These are phyloP conservation scores for Leccinum fuscescens DNA, from an alignment of 1,284 basidiomycete genomes.

Conservation along the genomic window DNA sequence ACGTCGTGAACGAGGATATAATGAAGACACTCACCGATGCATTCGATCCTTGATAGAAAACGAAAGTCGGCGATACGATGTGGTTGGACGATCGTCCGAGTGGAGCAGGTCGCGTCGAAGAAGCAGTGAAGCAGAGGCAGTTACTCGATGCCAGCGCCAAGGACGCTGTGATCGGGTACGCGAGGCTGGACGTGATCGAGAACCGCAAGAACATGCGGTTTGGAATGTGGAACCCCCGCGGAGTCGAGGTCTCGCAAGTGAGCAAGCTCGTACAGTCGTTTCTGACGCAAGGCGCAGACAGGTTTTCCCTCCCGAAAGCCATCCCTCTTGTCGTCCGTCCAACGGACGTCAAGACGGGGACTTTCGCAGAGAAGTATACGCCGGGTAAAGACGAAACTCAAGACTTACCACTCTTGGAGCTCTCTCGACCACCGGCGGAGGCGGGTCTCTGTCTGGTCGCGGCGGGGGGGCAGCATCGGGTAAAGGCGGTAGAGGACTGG, in stretches of 20 bases:
- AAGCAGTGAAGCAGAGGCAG: neutral
- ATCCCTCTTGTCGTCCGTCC: neutral
- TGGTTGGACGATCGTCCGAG: neutral
- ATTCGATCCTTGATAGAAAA: too few relatives aligned
- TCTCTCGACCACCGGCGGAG: too few relatives aligned
- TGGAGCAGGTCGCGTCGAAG: neutral
- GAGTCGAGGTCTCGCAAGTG: rapidly evolving
- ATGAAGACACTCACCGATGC: too few relatives aligned
- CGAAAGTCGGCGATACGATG: neutral
- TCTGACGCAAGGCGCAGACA: neutral
- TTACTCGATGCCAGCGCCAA: neutral
- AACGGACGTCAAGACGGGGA: neutral
- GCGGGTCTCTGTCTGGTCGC: neutral
- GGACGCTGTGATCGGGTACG: neutral
- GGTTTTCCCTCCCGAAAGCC: neutral
- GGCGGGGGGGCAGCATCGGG: neutral
- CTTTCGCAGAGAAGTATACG: neutral
- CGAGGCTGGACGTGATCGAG: neutral
- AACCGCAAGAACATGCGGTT: neutral
- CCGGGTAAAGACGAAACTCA: neutral
- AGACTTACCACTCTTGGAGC: too few relatives aligned
- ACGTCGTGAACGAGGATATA: too few relatives aligned
- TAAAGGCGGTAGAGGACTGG: neutral
- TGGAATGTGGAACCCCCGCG: neutral
- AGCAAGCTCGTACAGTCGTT: neutral